phyloP scores from a whole-genome alignment of 2,329 filamentous ascomycete species.

The Fusarium keratoplasticum region DNA sequence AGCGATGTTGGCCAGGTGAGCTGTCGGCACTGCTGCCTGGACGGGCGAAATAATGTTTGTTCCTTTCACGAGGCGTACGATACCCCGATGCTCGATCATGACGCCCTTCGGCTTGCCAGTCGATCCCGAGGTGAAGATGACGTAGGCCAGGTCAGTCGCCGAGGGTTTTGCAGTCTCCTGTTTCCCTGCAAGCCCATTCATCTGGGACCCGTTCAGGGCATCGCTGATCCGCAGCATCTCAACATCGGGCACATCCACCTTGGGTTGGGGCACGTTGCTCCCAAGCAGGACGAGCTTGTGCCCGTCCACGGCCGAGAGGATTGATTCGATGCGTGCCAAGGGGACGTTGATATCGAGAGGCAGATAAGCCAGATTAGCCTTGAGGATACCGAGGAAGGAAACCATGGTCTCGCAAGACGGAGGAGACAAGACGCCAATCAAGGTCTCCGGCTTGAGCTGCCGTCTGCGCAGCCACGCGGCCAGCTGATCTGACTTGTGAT shows the following conservation, averaged over 20 bases:
- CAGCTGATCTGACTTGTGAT: constrained; percentile 29
- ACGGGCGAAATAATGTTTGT: constrained; percentile 4
- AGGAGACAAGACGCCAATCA: not conserved
- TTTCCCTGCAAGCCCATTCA: too few species aligned
- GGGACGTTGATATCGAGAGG: constrained; percentile 38
- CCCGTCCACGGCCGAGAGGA: constrained; percentile 6
- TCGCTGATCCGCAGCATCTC: not conserved
- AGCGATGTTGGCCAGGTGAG: constrained; percentile 33
- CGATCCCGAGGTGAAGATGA: constrained; percentile 64
- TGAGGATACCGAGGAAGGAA: constrained; percentile 41
- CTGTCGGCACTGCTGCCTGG: not conserved
- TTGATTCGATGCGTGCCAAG: constrained; percentile 16
- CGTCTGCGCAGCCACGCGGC: constrained; percentile 27
- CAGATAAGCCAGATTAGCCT: constrained; percentile 42
- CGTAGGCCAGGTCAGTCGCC: constrained; percentile 37
- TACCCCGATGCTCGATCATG: constrained; percentile 45
- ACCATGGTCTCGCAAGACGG: constrained; percentile 41
- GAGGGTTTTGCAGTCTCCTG: not conserved
- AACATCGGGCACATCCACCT: not conserved
- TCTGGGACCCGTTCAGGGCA: not conserved
- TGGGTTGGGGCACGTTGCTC: not conserved
- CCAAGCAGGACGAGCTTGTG: constrained; percentile 28
- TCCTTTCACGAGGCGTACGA: constrained; percentile 22
- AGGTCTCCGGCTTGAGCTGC: not conserved
- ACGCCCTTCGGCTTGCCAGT: constrained; percentile 64